Conservation (phyloP, 257 asterid genomes). For the Ajuga chamaepitys region DNA sequence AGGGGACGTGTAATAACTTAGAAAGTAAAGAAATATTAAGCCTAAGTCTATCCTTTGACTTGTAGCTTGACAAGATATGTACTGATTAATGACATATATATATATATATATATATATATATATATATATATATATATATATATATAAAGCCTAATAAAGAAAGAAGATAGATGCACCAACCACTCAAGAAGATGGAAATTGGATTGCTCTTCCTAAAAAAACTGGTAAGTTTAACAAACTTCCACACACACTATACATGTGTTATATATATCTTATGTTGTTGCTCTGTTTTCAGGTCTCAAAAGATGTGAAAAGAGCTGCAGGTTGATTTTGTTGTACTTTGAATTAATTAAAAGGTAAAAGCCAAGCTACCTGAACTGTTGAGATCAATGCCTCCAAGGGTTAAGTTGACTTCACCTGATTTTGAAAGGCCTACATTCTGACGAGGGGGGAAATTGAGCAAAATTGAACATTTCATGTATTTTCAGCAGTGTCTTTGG, state of each 20-base stretch:
- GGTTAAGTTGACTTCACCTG: no score
- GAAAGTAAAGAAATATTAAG: no score
- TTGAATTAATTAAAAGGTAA: no score
- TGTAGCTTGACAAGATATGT: conserved; percentile 6
- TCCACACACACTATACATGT: not conserved
- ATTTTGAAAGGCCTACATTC: no score
- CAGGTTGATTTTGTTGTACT: no score
- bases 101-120: no score
- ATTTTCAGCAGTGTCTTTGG: no score
- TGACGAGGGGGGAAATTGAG: no score
- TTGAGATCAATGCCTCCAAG: no score
- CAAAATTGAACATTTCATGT: no score
- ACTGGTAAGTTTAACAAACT: conserved; percentile 41
- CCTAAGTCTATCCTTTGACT: conserved; percentile 32
- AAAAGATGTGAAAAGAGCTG: conserved; percentile 92
- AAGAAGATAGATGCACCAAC: conserved; percentile 11
- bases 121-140: no score
- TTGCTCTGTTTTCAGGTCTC: conserved; percentile 39
- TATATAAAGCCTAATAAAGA: conserved; percentile 19
- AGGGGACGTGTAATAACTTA: not conserved
- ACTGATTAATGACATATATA: not conserved
- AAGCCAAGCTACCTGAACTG: no score
- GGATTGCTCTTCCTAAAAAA: conserved; percentile 86
- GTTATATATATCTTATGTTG: not conserved
- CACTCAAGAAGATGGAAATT: conserved; percentile 76